Percentiles rank a stretch among this genome's conserved stretches.
Conservation (phyloP, 257 asterid species). For the Gardenia jasminoides region DNA sequence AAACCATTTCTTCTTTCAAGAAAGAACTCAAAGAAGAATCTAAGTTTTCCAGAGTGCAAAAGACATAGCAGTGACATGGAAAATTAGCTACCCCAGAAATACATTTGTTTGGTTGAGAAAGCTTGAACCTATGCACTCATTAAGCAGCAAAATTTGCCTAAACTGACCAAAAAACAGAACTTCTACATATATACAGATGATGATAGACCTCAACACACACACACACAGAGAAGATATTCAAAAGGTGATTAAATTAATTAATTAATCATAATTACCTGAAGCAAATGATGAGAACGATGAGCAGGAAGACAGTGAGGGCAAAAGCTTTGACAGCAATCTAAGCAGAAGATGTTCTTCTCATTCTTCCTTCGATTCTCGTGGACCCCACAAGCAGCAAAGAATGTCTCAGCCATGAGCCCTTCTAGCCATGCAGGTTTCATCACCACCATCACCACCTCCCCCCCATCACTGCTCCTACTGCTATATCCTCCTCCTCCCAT, state of each 20-base stretch:
- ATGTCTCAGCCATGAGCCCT: slow-evolving; percentile 66
- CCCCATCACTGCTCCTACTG: not conserved
- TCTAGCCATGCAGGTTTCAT: slow-evolving; percentile 81
- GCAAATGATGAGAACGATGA: slow-evolving; percentile 62
- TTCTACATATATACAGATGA: no score
- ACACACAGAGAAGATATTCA: no score
- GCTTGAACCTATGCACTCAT: not conserved
- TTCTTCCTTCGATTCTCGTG: slow-evolving; percentile 63
- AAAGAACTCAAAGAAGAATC: not conserved
- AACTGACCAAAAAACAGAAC: not conserved
- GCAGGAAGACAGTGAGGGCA: slow-evolving; percentile 87
- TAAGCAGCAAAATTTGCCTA: not conserved
- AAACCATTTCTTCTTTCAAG: not conserved
- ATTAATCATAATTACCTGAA: slow-evolving; percentile 48
- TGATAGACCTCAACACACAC: not conserved
- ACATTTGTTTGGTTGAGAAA: not conserved
- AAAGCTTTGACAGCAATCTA: slow-evolving; percentile 70
- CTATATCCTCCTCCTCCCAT: slow-evolving; percentile 10
- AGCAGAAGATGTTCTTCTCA: slow-evolving; percentile 83
- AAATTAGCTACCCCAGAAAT: not conserved
- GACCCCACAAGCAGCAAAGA: slow-evolving; percentile 62
- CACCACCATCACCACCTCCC: slow-evolving; percentile 16
- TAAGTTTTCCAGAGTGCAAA: not conserved
- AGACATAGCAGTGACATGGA: not conserved
- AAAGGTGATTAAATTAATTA: not conserved